Evolutionary conservation across 2,329 filamentous ascomycete genomes (phyloP).

Genomic region (Calonectria pseudoreteaudii): DNA sequence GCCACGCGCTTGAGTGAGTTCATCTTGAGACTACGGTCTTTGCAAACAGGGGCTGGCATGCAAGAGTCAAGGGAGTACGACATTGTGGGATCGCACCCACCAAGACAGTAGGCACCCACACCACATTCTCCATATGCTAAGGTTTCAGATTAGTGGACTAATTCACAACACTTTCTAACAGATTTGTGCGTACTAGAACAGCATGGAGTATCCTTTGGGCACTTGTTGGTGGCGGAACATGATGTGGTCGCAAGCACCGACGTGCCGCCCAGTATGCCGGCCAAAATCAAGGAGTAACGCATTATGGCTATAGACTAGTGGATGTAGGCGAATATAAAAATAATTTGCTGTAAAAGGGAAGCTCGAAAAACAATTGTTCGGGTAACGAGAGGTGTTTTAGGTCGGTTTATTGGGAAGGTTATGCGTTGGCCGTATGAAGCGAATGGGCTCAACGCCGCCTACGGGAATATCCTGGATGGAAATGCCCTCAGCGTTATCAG

Average conservation of each 20-base stretch:
- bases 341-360: neutral
- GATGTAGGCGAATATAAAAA: neutral
- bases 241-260: slow-evolving; percentile 49
- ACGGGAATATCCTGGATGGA: neutral
- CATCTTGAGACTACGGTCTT: slow-evolving; percentile 80
- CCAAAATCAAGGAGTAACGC: slow-evolving; percentile 46
- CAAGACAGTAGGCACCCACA: slow-evolving; percentile 93
- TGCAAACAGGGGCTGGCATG: slow-evolving; percentile 84
- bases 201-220: slow-evolving; percentile 78
- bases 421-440: neutral
- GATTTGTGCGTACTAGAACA: slow-evolving; percentile 76
- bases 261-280: slow-evolving; percentile 46
- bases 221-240: slow-evolving; percentile 60
- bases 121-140: slow-evolving; percentile 93
- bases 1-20: slow-evolving; percentile 75
- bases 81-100: slow-evolving; percentile 90
- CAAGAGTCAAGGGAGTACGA: slow-evolving; percentile 89
- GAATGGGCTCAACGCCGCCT: neutral
- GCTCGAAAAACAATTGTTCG: neutral
- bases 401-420: neutral
- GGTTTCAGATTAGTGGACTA: neutral
- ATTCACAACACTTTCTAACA: too few species aligned
- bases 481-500: neutral
- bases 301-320: slow-evolving; percentile 39
- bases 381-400: neutral